phyloP scores from a whole-genome alignment of 164 flowering plant genomes.

The Annona squamosa region DNA sequence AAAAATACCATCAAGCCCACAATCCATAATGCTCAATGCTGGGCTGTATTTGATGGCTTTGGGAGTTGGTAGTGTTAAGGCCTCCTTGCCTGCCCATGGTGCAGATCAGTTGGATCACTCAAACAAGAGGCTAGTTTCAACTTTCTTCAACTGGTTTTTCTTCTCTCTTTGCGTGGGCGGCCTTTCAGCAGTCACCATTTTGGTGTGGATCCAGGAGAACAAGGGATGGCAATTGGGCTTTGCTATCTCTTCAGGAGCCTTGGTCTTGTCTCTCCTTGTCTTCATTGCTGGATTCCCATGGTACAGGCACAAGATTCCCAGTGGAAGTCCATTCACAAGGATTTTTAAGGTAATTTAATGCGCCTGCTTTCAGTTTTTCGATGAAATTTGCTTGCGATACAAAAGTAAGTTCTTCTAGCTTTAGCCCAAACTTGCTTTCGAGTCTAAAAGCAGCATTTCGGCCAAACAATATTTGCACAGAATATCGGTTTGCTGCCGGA shows the following conservation, averaged over 20 bases:
- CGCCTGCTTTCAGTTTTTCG: constrained; percentile 1
- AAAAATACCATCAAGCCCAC: neutral
- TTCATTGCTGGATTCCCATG: constrained; percentile 8
- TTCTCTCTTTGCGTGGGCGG: constrained; percentile 29
- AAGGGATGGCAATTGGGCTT: constrained; percentile 23
- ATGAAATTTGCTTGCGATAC: neutral
- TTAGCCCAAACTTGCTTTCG: too few relatives aligned
- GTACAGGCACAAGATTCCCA: constrained; percentile 14
- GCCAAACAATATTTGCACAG: too few relatives aligned
- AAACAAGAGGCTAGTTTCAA: constrained; percentile 21
- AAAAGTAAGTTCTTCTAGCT: neutral
- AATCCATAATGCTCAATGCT: constrained; percentile 24
- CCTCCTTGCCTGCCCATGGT: constrained; percentile 29
- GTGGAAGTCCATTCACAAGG: constrained; percentile 18
- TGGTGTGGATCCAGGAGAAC: constrained; percentile 34
- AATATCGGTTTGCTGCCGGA: too few relatives aligned
- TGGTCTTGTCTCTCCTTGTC: constrained; percentile 10
- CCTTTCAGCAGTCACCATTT: constrained; percentile 25
- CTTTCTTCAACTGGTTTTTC: constrained; percentile 36
- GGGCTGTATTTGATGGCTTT: constrained; percentile 35
- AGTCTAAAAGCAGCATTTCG: too few relatives aligned
- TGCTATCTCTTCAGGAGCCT: constrained; percentile 3
- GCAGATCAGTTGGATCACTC: constrained; percentile 29
- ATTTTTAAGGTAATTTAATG: constrained; percentile 7
- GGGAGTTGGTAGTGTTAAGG: constrained; percentile 39